Percentiles rank a stretch among this genome's conserved stretches.
Conservation (phyloP, 1,284 basidiomycete species). For the Cutaneotrichosporon cutaneum region DNA sequence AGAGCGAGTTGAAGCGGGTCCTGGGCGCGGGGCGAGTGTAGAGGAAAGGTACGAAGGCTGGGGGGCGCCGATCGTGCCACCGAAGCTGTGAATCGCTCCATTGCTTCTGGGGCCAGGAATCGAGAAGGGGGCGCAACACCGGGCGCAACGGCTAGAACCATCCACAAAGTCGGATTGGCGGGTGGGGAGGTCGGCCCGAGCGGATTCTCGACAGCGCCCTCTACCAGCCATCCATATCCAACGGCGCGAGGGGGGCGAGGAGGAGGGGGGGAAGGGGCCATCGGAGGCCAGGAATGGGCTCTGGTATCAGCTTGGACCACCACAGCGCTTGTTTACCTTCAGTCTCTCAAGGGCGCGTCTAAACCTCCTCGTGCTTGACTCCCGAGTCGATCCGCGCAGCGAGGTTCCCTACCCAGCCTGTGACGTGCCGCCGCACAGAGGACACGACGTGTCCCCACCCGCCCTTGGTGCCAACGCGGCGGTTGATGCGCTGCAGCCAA, state of each 20-base stretch:
- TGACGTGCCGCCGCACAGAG: not conserved
- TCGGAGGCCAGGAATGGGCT: not conserved
- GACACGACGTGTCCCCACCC: constrained; percentile 16
- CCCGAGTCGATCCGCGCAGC: not conserved
- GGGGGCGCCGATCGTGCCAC: not conserved
- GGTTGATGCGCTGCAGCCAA: constrained; percentile 26
- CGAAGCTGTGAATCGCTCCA: not conserved
- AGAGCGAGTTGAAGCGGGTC: too few relatives aligned
- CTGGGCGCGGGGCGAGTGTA: too few relatives aligned
- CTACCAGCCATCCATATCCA: not conserved
- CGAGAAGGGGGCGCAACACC: not conserved
- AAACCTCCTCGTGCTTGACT: not conserved
- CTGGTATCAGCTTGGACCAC: not conserved
- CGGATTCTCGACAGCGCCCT: not conserved
- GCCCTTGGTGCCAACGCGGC: constrained; percentile 8
- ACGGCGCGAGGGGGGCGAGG: not conserved
- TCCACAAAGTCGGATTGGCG: too few relatives aligned
- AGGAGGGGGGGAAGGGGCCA: not conserved
- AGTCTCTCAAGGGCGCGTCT: too few relatives aligned
- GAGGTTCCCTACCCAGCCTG: not conserved
- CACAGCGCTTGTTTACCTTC: not conserved
- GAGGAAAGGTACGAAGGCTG: not conserved
- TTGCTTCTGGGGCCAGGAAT: not conserved
- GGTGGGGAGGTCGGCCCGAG: not conserved
- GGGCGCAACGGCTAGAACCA: too few relatives aligned